A percentile compares a stretch with the other conserved stretches of the same genome.
These are phyloP conservation scores for Cryptococcus amylolentus DNA, from an alignment of 1,284 basidiomycete species.

Conservation along the genomic window DNA sequence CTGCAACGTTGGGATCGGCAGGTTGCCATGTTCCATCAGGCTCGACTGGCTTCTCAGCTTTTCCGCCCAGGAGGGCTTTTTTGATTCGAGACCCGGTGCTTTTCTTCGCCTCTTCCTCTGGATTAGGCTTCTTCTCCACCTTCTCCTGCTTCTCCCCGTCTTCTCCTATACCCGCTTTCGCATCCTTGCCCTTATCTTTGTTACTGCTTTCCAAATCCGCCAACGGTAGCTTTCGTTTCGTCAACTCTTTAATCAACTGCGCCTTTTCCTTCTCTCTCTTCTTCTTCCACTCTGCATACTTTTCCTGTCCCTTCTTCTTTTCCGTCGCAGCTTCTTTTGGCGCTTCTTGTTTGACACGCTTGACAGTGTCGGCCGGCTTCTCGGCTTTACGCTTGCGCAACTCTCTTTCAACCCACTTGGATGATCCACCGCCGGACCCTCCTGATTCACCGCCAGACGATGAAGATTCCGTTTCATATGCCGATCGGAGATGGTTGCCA, in stretches of 20 bases:
- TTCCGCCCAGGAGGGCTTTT: constrained; percentile 2
- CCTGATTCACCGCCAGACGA: not conserved
- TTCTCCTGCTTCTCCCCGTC: not conserved
- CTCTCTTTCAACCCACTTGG: constrained; percentile 14
- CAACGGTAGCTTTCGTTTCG: constrained; percentile 11
- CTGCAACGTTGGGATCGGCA: constrained; percentile 22
- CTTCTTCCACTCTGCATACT: constrained; percentile 13
- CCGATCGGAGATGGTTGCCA: constrained; percentile 18
- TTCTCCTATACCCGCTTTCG: not conserved
- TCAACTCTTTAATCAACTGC: constrained; percentile 14
- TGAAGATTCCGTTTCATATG: constrained; percentile 22
- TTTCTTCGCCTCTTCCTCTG: constrained; percentile 1
- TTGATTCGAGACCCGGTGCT: not conserved
- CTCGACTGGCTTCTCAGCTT: not conserved
- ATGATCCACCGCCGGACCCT: not conserved
- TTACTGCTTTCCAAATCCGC: constrained; percentile 10
- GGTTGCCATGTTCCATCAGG: constrained; percentile 17
- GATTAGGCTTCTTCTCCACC: not conserved
- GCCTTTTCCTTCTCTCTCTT: constrained; percentile 17
- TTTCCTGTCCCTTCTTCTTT: constrained; percentile 11
- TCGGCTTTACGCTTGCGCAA: constrained; percentile 13
- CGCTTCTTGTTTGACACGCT: constrained; percentile 15
- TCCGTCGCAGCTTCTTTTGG: constrained; percentile 11
- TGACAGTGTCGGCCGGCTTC: constrained; percentile 13
- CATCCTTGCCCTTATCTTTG: not conserved